A percentile compares a stretch with the other conserved stretches of the same genome.
These are phyloP conservation scores for Cunninghamia lanceolata DNA, from an alignment of 75 land plant genomes.

Conservation along the genomic window DNA sequence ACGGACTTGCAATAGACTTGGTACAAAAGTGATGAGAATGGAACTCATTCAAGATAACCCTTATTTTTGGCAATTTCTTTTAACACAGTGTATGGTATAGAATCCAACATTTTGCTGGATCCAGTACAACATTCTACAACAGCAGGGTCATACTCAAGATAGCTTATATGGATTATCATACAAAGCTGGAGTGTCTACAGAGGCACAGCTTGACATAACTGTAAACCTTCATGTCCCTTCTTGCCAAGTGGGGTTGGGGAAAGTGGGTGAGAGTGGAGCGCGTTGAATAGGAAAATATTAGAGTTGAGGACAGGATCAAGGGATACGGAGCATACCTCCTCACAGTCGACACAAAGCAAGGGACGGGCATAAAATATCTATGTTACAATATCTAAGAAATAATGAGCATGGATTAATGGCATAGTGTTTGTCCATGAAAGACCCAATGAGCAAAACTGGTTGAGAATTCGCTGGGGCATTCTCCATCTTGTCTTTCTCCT, in stretches of 20 bases:
- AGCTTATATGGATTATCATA: not conserved
- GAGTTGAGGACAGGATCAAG: not conserved
- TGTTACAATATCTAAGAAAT: not conserved
- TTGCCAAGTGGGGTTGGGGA: not conserved
- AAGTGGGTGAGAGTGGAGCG: not conserved
- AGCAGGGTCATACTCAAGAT: not conserved
- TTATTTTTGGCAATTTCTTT: not conserved
- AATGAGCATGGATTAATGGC: not conserved
- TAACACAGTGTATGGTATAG: not conserved
- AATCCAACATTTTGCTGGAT: constrained; percentile 11
- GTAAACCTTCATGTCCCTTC: not conserved
- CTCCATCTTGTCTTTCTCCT: not conserved
- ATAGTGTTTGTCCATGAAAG: constrained; percentile 6
- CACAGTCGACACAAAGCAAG: not conserved
- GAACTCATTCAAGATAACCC: not conserved
- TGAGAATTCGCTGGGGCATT: constrained; percentile 6
- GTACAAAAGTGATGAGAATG: not conserved
- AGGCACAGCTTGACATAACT: not conserved
- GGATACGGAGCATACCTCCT: not conserved
- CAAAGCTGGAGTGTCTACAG: not conserved
- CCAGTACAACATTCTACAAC: not conserved
- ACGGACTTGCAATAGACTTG: not conserved
- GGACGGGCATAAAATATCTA: not conserved
- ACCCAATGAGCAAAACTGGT: constrained; percentile 2
- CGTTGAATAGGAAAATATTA: not conserved